Conservation (phyloP, 257 asterid genomes). For the Solanum clarkiae region DNA sequence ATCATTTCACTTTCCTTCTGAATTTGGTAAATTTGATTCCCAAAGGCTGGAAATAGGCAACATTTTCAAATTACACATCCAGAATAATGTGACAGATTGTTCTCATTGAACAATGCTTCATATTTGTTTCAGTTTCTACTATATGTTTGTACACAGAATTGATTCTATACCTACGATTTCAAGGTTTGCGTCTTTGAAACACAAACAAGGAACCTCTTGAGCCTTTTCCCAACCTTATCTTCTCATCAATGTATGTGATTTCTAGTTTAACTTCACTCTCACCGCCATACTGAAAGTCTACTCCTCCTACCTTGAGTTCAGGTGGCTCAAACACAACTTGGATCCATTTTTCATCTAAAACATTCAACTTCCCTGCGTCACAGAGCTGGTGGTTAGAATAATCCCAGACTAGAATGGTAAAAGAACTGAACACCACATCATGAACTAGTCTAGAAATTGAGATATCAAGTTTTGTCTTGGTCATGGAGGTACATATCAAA, state of each 20-base stretch:
- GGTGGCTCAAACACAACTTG: conserved; percentile 76
- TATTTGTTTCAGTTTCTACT: not conserved
- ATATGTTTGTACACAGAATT: not conserved
- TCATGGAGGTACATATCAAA: not conserved
- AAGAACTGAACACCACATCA: not conserved
- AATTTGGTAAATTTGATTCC: not conserved
- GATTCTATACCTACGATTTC: not conserved
- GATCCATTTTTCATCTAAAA: conserved; percentile 79
- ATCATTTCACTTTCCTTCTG: not conserved
- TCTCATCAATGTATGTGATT: conserved; percentile 76
- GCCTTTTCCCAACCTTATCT: conserved; percentile 76
- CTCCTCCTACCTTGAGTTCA: conserved; percentile 59
- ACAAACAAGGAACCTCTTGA: conserved; percentile 83
- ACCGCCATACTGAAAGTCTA: conserved; percentile 62
- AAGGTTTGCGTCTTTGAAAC: conserved; percentile 37
- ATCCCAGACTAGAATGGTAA: not conserved
- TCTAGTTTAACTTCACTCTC: conserved; percentile 88
- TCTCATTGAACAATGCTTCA: not conserved
- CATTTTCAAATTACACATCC: not conserved
- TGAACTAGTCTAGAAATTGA: not conserved
- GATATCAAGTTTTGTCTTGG: not conserved
- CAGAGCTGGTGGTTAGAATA: not conserved
- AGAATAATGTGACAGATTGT: not conserved
- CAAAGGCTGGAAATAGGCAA: not conserved
- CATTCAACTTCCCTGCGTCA: conserved; percentile 54